Conservation (phyloP, 352 stramenopile genomes). For the Globisporangium splendens region DNA sequence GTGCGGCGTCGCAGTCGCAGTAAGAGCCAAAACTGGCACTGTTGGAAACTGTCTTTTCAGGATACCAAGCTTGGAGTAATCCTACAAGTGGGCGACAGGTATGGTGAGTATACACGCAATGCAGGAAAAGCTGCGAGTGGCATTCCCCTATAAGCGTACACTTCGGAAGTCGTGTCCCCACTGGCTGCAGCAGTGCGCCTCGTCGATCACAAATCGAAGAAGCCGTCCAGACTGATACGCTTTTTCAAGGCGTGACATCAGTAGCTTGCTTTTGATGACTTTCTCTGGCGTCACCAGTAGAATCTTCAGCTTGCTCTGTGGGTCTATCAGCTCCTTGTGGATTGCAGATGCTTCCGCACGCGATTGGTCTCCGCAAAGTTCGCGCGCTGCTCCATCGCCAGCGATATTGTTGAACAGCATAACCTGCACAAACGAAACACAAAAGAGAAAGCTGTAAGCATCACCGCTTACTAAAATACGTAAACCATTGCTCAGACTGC, state of each 20-base stretch:
- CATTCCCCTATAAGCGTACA: slow-evolving; percentile 36
- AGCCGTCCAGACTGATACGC: slow-evolving; percentile 72
- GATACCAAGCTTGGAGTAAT: slow-evolving; percentile 92
- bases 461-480: background rate
- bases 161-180: slow-evolving; percentile 85
- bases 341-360: slow-evolving; percentile 51
- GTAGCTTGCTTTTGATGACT: slow-evolving; percentile 83
- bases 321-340: slow-evolving; percentile 82
- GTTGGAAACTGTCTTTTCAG: slow-evolving; percentile 87
- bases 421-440: slow-evolving; percentile 14
- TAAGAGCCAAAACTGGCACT: slow-evolving; percentile 90
- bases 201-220: slow-evolving; percentile 92
- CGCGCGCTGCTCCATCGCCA: slow-evolving; percentile 39
- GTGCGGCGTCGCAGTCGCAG: slow-evolving; percentile 76
- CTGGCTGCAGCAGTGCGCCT: slow-evolving; percentile 83
- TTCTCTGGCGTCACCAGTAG: slow-evolving; percentile 93
- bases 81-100: slow-evolving; percentile 22
- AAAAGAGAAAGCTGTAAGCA: no score
- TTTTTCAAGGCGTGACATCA: slow-evolving; percentile 91
- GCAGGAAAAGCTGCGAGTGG: no score
- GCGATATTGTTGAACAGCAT: slow-evolving; percentile 76
- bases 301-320: slow-evolving; percentile 58
- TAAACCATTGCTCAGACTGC: background rate
- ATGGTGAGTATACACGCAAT: no score
- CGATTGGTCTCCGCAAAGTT: slow-evolving; percentile 55